Evolutionary conservation across 768 basidiomycete species (phyloP), one percentile per base, ranked within the genome.

Genomic region (Hericium alpestre): DNA sequence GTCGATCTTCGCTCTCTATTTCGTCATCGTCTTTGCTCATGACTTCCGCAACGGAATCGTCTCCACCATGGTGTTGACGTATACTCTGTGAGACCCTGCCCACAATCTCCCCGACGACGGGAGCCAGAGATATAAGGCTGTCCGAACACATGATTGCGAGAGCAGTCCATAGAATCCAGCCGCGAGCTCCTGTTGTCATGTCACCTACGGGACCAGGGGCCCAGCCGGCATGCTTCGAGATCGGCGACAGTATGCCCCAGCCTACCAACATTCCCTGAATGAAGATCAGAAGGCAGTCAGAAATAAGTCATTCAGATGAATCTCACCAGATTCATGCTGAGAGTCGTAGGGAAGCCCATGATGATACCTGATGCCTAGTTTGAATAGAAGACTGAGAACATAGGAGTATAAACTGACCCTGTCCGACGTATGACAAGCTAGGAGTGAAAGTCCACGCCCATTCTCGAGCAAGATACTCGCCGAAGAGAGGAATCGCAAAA

Each of bases 381-480:
- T 32, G 32, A 56, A 54, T 53, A 40, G 22, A 55, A 51, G 51
- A 2, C 3, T 2, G 38, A 15, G 22, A 2, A 46, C 15, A 13
- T 23, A 13, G 11, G 12, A 40, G 22, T 12, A 16, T 12, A 20
- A 38, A 40, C 70, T 40, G 53, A 83, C 90, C 93, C 80, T 95
- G 92, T 1, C 93, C 93, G 40, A 96, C 84, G 65, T 96, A 97
- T 0, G 89, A 90, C 22, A 95, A 72, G 68, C 88, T 91, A 1
- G 93, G 94, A 0, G 91, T 88, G 65, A 96, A 94, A 41, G 83
- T 87, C 93, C 93, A 98, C 12, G 93, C 70, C 93, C 93, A 97
- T 61, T 89, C 77, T 41, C 78, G 79, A 3, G 95, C 95, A 2
- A 96, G 76, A 65, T 89, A 82, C 40, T 73, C 78, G 7, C 92